These are phyloP conservation scores for Talaromyces thailandensis DNA, from an alignment of 495 filamentous ascomycete genomes.

Conservation along the genomic window DNA sequence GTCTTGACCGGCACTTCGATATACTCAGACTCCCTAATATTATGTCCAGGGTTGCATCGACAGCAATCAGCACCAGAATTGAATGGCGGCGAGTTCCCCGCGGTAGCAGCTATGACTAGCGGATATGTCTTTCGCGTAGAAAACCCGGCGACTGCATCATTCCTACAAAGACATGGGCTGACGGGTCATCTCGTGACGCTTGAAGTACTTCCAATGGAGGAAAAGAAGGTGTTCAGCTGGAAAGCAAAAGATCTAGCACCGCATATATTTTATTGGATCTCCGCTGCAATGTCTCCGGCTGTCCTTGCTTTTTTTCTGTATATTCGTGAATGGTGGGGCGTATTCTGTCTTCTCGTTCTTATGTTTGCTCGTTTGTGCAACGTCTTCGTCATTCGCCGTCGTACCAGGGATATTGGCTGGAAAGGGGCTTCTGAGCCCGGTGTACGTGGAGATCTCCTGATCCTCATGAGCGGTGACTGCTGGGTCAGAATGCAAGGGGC, in stretches of 20 bases:
- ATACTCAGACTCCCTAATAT: conserved; percentile 43
- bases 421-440: conserved; percentile 26
- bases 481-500: conserved; percentile 42
- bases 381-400: conserved; percentile 39
- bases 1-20: conserved; percentile 42
- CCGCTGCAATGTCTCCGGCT: conserved; percentile 31
- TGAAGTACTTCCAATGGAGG: conserved; percentile 18
- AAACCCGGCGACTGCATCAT: conserved; percentile 44
- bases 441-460: conserved; percentile 26
- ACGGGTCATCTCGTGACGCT: conserved; percentile 37
- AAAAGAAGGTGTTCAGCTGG: neutral
- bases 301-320: conserved; percentile 30
- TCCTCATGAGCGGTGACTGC: conserved; percentile 29
- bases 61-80: conserved; percentile 42
- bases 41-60: conserved; percentile 51
- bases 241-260: neutral
- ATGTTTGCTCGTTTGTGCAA: conserved; percentile 47
- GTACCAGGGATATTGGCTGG: conserved; percentile 26
- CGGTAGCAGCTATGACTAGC: conserved; percentile 19
- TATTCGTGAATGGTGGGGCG: conserved; percentile 43
- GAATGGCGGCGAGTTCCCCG: conserved; percentile 21
- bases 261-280: conserved; percentile 30
- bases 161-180: conserved; percentile 36
- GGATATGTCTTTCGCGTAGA: conserved; percentile 39
- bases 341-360: conserved; percentile 31